Evolutionary conservation across 768 basidiomycete species (phyloP).

Genomic region (Wakefieldia striispora): DNA sequence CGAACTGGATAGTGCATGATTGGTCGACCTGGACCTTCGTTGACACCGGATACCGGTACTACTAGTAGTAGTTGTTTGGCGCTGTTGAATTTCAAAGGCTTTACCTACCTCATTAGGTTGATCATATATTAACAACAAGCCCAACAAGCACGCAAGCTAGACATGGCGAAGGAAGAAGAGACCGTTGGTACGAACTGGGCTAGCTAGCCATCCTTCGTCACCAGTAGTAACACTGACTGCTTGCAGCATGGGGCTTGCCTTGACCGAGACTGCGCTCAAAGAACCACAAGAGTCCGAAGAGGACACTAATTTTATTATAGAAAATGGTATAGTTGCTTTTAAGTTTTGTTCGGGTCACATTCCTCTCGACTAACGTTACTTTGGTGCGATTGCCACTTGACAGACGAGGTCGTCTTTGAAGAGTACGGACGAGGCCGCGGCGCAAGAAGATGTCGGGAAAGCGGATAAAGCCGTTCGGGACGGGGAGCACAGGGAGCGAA

Average conservation of each 20-base stretch:
- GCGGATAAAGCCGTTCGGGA: constrained; percentile 58
- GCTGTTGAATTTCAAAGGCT: too few species aligned
- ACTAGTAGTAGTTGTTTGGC: too few species aligned
- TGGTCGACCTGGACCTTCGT: too few species aligned
- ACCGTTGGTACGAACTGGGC: too few species aligned
- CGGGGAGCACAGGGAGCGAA: constrained; percentile 52
- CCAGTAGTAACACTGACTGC: constrained; percentile 6
- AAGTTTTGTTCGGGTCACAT: neutral
- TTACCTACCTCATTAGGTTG: too few species aligned
- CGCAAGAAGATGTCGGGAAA: constrained; percentile 49
- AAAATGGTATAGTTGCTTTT: constrained; percentile 52
- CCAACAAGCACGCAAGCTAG: too few species aligned
- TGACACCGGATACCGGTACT: too few species aligned
- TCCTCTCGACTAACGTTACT: neutral
- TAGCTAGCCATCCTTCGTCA: too few species aligned
- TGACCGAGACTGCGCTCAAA: constrained; percentile 54
- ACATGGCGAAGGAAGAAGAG: too few species aligned
- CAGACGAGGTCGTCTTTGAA: constrained; percentile 80
- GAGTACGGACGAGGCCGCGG: constrained; percentile 71
- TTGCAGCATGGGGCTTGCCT: constrained; percentile 69
- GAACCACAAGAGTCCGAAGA: constrained; percentile 62
- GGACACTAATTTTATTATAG: constrained; percentile 67
- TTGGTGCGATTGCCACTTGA: neutral
- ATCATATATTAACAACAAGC: too few species aligned
- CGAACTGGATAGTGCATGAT: too few species aligned